These are phyloP conservation scores for Cytospora piceae DNA, from an alignment of 2,329 filamentous ascomycete species.

Conservation along the genomic window DNA sequence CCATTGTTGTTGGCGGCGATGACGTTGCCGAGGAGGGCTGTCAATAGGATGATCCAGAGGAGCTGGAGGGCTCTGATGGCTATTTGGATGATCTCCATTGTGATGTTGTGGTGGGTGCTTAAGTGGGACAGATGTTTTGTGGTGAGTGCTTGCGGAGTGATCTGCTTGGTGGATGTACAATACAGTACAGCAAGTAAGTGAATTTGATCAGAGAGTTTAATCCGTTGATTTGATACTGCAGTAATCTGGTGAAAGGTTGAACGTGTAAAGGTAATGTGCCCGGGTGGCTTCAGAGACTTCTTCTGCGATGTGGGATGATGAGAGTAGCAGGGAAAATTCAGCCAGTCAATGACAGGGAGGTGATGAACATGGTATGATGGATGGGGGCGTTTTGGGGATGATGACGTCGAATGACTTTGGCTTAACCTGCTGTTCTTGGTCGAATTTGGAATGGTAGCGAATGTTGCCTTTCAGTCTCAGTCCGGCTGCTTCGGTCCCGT, in stretches of 20 bases:
- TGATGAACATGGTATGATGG: not conserved
- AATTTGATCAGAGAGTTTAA: not conserved
- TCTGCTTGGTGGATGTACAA: not conserved
- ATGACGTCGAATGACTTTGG: constrained; percentile 3
- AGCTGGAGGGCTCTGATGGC: constrained; percentile 55
- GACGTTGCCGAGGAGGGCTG: constrained; percentile 62
- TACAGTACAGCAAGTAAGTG: not conserved
- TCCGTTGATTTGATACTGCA: not conserved
- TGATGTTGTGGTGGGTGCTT: constrained; percentile 23
- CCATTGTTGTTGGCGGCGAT: constrained; percentile 54
- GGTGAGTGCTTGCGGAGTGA: not conserved
- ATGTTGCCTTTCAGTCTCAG: not conserved
- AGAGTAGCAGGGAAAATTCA: not conserved
- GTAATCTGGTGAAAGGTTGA: not conserved
- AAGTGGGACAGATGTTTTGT: not conserved
- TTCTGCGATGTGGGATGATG: not conserved
- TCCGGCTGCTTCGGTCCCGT: not conserved
- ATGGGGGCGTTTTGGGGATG: not conserved
- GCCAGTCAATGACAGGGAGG: not conserved
- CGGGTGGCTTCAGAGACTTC: not conserved
- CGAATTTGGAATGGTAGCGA: not conserved
- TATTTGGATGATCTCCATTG: constrained; percentile 48
- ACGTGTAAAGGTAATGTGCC: not conserved
- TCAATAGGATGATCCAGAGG: constrained; percentile 56
- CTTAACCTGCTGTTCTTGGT: not conserved